These are phyloP conservation scores for Voacanga thouarsii DNA, from an alignment of 257 asterid genomes.

Conservation along the genomic window DNA sequence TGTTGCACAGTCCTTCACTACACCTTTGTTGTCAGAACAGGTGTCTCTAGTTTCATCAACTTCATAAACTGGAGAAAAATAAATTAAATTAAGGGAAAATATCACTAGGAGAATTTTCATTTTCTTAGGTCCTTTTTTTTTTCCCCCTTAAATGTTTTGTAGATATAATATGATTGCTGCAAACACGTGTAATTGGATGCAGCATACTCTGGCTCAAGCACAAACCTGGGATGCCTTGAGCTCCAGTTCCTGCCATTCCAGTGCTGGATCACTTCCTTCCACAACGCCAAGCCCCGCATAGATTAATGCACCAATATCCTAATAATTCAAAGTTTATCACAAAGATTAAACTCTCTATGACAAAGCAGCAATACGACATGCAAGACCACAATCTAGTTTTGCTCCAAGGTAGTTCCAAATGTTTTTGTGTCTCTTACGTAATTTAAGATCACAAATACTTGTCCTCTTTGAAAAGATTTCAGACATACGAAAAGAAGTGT, in stretches of 20 bases:
- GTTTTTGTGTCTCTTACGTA: neutral
- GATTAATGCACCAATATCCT: conserved; percentile 79
- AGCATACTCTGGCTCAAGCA: conserved; percentile 6
- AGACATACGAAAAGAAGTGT: neutral
- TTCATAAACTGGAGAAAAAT: conserved; percentile 62
- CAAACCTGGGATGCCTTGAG: conserved; percentile 96
- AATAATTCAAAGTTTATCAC: conserved; percentile 18
- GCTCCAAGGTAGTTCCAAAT: neutral
- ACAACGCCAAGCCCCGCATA: conserved; percentile 94
- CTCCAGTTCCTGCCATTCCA: conserved; percentile 95
- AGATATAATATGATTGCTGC: neutral
- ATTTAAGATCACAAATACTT: neutral
- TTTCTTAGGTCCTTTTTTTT: neutral
- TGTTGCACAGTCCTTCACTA: conserved; percentile 7
- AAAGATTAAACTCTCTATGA: conserved; percentile 1
- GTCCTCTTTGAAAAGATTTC: neutral
- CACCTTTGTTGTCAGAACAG: conserved; percentile 38
- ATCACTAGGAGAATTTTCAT: neutral
- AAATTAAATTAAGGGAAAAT: conserved; percentile 13
- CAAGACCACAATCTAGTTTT: conserved; percentile 3
- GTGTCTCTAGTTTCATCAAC: conserved; percentile 74
- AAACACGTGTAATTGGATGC: neutral
- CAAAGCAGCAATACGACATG: neutral
- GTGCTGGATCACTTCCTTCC: conserved; percentile 75
- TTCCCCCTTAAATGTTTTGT: neutral